Conservation (phyloP, 257 asterid genomes). For the Solanum sejunctum region DNA sequence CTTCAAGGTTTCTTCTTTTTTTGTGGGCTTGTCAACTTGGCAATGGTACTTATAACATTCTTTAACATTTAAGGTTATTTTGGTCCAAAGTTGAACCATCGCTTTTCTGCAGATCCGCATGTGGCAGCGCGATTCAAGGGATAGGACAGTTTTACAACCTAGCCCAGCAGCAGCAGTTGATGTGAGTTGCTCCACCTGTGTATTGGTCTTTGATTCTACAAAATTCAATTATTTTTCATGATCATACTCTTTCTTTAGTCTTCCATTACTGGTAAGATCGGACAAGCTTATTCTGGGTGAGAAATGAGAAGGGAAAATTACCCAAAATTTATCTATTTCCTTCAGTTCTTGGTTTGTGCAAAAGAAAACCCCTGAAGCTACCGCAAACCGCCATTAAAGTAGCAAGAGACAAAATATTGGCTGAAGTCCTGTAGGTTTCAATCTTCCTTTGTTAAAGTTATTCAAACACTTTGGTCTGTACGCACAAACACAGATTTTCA, state of each 20-base stretch:
- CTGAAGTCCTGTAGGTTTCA: not conserved
- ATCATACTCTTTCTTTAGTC: not conserved
- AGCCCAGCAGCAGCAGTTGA: slow-evolving; percentile 96
- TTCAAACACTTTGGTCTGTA: not conserved
- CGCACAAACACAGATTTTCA: not conserved
- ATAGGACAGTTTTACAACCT: slow-evolving; percentile 88
- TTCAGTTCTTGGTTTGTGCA: not conserved
- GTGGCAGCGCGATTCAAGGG: slow-evolving; percentile 91
- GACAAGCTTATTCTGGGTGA: not conserved
- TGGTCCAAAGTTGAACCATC: not conserved
- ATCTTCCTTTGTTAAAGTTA: not conserved
- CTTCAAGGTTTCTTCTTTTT: not conserved
- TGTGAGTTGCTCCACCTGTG: slow-evolving; percentile 35
- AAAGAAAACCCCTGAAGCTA: not conserved
- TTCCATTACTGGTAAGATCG: not conserved
- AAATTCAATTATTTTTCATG: not conserved
- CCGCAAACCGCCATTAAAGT: not conserved
- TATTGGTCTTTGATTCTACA: not conserved
- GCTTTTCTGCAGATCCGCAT: slow-evolving; percentile 60
- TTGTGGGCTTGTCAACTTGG: not conserved
- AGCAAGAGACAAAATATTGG: not conserved
- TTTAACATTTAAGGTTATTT: not conserved
- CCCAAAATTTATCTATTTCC: not conserved
- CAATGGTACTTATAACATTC: not conserved
- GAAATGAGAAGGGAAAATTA: not conserved